Conservation (phyloP, 2,329 filamentous ascomycete species). For the Xylaria arbuscula region DNA sequence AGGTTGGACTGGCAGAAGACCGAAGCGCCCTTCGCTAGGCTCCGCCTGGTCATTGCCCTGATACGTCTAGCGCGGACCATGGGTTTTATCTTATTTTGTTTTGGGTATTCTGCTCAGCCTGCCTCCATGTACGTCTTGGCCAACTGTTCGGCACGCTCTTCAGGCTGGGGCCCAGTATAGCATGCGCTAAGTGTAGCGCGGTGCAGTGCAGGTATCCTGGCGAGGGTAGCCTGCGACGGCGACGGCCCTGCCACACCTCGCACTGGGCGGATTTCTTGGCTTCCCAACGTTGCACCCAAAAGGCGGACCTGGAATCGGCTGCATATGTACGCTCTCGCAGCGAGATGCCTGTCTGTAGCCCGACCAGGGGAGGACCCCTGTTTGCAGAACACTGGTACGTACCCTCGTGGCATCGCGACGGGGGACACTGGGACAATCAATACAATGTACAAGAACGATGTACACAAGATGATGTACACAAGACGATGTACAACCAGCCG, state of each 20-base stretch:
- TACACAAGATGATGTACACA: neutral
- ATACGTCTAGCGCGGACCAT: conserved; percentile 23
- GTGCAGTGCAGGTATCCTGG: neutral
- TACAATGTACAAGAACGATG: neutral
- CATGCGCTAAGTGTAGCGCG: neutral
- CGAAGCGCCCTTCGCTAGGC: conserved; percentile 11
- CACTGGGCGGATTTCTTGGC: conserved; percentile 39
- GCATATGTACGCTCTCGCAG: conserved; percentile 35
- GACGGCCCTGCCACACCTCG: conserved; percentile 33
- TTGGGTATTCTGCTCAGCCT: conserved; percentile 15
- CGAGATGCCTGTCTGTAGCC: conserved; percentile 41
- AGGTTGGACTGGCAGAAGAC: neutral
- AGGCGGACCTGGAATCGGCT: conserved; percentile 40
- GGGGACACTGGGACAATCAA: neutral
- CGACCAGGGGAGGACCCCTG: conserved; percentile 34
- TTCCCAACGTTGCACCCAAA: conserved; percentile 43
- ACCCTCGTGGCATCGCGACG: conserved; percentile 38
- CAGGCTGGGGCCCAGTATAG: conserved; percentile 3
- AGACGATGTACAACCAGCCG: neutral
- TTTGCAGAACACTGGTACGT: conserved; percentile 34
- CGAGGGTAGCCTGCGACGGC: conserved; percentile 6
- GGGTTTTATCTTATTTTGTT: conserved; percentile 4
- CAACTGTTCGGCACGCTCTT: conserved; percentile 30
- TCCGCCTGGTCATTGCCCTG: conserved; percentile 1
- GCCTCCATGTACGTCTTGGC: conserved; percentile 21